These are phyloP conservation scores for Phyllosticta citrichinensis DNA, from an alignment of 2,329 filamentous ascomycete species.

Conservation along the genomic window DNA sequence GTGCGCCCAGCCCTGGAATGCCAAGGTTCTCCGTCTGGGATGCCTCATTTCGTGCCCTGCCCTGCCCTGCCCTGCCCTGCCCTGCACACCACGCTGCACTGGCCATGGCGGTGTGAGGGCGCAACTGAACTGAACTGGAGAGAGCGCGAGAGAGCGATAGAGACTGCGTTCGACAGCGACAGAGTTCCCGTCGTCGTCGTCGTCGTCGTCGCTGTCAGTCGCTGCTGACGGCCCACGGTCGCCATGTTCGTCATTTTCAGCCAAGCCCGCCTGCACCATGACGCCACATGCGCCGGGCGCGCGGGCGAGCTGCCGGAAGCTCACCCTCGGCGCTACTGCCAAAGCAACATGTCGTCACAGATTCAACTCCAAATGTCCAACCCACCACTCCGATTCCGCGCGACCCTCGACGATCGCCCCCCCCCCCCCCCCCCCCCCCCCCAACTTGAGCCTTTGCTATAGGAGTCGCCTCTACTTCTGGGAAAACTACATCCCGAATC, in stretches of 20 bases:
- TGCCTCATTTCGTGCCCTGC: constrained; percentile 7
- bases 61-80: too few species aligned
- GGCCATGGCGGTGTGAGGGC: constrained; percentile 6
- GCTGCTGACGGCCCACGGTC: not conserved
- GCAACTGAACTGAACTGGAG: too few species aligned
- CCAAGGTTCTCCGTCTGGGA: not conserved
- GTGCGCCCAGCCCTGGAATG: not conserved
- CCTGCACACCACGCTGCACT: not conserved
- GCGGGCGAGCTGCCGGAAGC: constrained; percentile 1
- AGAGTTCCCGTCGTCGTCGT: too few species aligned
- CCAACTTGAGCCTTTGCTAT: not conserved
- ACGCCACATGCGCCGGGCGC: not conserved
- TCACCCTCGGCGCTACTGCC: not conserved
- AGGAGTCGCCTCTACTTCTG: not conserved
- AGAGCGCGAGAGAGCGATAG: too few species aligned
- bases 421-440: too few species aligned
- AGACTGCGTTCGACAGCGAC: too few species aligned
- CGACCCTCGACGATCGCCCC: not conserved
- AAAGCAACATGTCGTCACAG: not conserved
- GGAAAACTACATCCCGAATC: not conserved
- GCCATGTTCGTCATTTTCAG: constrained; percentile 8
- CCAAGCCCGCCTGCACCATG: constrained; percentile 1
- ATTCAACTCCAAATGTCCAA: not conserved
- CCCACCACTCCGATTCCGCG: not conserved
- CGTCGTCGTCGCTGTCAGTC: too few species aligned